Conservation (phyloP, 208 protist species). For the Zelonia costaricensis region DNA sequence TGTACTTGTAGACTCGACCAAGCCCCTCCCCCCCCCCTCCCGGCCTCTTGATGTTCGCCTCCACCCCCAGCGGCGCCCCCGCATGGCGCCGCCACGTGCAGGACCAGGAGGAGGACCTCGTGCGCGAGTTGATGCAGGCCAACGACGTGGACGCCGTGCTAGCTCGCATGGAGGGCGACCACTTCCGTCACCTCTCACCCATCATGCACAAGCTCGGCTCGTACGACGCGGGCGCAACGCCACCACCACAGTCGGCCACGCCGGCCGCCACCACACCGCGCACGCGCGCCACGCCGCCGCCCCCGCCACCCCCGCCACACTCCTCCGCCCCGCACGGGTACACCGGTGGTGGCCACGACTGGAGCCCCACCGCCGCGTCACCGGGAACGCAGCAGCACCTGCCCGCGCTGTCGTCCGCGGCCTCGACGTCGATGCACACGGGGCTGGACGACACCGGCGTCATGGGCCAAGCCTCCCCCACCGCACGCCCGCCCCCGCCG, state of each 20-base stretch:
- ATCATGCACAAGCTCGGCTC: conserved; percentile 35
- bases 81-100: conserved; percentile 33
- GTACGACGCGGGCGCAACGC: conserved; percentile 21
- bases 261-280: conserved; percentile 1
- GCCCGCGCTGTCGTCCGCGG: background rate
- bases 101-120: conserved; percentile 68
- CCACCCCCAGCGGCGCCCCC: background rate
- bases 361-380: background rate
- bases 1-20: too few relatives aligned
- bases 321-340: background rate
- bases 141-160: conserved; percentile 74
- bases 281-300: background rate
- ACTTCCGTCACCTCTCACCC: conserved; percentile 41
- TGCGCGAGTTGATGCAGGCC: conserved; percentile 68
- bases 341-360: background rate
- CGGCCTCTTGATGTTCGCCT: conserved; percentile 3
- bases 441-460: background rate
- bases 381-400: background rate
- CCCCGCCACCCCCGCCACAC: conserved; percentile 14
- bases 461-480: background rate
- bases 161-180: conserved; percentile 58
- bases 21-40: background rate
- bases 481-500: conserved; percentile 13
- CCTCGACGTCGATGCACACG: background rate
- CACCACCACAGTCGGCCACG: background rate